Evolutionary conservation across 257 asterid species (phyloP).

Genomic region (Capsicum chinense): DNA sequence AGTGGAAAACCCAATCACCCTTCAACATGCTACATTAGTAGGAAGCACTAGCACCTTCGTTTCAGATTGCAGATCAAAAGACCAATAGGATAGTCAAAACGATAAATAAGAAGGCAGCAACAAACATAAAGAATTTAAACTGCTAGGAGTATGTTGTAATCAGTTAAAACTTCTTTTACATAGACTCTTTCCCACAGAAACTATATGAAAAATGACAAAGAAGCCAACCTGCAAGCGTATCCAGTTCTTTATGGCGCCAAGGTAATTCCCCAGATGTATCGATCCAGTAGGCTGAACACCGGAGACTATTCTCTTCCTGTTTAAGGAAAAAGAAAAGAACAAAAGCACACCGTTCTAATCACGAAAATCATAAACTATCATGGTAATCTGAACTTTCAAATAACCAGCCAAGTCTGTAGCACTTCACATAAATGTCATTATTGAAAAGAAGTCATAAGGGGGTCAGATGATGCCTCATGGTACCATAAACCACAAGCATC

Average conservation of each 20-base stretch:
- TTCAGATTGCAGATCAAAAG: slow-evolving; percentile 6
- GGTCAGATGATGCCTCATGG: not conserved
- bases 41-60: not conserved
- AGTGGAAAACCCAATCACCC: not conserved
- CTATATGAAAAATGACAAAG: slow-evolving; percentile 30
- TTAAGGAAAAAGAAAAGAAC: not conserved
- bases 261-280: slow-evolving; percentile 91
- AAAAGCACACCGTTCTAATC: not conserved
- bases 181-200: slow-evolving; percentile 15
- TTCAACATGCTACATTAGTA: not conserved
- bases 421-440: not conserved
- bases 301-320: slow-evolving; percentile 94
- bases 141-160: slow-evolving; percentile 16
- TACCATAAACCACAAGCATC: slow-evolving; percentile 17
- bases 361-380: not conserved
- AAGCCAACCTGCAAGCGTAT: slow-evolving; percentile 75
- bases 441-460: not conserved
- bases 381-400: slow-evolving; percentile 6
- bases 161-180: not conserved
- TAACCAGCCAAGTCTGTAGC: not conserved
- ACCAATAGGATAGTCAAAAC: not conserved
- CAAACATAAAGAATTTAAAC: not conserved
- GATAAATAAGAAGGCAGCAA: not conserved
- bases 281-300: slow-evolving; percentile 99
- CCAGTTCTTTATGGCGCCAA: slow-evolving; percentile 97